Conservation (phyloP, 2,329 filamentous ascomycete species). For the Westerdykella ornata region DNA sequence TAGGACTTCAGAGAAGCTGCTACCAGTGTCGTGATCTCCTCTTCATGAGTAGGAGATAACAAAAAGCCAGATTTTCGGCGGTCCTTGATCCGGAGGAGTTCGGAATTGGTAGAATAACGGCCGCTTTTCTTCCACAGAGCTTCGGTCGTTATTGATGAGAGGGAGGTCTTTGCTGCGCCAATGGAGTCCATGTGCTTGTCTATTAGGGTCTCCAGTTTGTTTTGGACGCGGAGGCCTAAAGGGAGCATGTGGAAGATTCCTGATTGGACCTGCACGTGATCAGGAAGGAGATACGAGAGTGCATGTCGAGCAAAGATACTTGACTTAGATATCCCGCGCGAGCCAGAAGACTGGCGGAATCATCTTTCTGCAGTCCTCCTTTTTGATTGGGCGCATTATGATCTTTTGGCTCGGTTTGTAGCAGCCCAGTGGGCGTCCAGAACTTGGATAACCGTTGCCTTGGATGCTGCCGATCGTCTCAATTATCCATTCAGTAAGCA, state of each 20-base stretch:
- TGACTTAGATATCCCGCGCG: conserved; percentile 44
- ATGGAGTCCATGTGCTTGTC: conserved; percentile 81
- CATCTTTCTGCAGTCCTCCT: conserved; percentile 18
- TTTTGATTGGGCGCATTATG: neutral
- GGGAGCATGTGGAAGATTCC: conserved; percentile 91
- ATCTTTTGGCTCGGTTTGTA: neutral
- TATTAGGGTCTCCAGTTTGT: conserved; percentile 78
- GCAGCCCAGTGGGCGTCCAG: conserved; percentile 65
- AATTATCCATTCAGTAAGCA: neutral
- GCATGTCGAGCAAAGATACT: conserved; percentile 13
- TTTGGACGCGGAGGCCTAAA: conserved; percentile 75
- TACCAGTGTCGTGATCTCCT: conserved; percentile 85
- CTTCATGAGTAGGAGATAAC: conserved; percentile 88
- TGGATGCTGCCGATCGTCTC: conserved; percentile 46
- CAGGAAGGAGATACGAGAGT: conserved; percentile 4
- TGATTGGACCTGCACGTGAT: conserved; percentile 60
- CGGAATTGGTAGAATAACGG: conserved; percentile 68
- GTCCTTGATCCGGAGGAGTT: conserved; percentile 77
- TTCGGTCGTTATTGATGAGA: conserved; percentile 82
- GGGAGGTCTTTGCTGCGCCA: conserved; percentile 72
- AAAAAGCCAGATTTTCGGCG: conserved; percentile 68
- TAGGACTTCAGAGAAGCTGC: conserved; percentile 69
- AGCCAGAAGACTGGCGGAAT: conserved; percentile 41
- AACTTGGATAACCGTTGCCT: conserved; percentile 61
- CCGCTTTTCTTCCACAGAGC: conserved; percentile 76